Evolutionary conservation across 495 filamentous ascomycete species (phyloP).

Genomic region (Annulohypoxylon bovei): DNA sequence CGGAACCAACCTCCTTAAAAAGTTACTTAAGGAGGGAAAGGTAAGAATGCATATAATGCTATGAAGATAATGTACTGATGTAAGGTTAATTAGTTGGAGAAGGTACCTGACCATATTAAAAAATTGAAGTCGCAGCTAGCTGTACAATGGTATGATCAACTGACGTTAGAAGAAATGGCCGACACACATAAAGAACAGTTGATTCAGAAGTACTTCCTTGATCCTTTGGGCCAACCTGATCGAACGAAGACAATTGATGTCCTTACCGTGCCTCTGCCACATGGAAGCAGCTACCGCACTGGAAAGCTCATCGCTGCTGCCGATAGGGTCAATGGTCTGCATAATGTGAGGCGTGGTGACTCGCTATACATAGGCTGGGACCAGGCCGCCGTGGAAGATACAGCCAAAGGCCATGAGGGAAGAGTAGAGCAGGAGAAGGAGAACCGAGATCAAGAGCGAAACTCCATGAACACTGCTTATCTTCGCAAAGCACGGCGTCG

Average conservation of each 20-base stretch:
- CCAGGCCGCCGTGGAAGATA: conserved; percentile 7
- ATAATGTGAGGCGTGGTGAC: background rate
- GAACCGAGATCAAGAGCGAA: background rate
- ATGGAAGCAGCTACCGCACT: conserved; percentile 6
- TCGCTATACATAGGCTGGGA: conserved; percentile 32
- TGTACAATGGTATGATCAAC: conserved; percentile 24
- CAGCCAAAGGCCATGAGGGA: background rate
- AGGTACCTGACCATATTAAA: conserved; percentile 30
- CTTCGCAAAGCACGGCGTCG: background rate
- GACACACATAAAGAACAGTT: background rate
- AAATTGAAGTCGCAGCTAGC: conserved; percentile 20
- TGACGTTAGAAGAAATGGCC: conserved; percentile 10
- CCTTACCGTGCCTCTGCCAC: conserved; percentile 20
- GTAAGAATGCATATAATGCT: background rate
- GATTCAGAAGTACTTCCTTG: conserved; percentile 29
- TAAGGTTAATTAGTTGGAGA: conserved; percentile 17
- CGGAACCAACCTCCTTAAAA: conserved; percentile 28
- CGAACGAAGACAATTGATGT: conserved; percentile 31
- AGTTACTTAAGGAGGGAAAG: conserved; percentile 27
- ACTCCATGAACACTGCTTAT: conserved; percentile 15
- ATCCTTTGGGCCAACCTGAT: conserved; percentile 22
- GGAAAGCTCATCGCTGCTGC: conserved; percentile 12
- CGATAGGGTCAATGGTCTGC: background rate
- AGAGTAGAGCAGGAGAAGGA: background rate
- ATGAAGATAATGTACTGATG: background rate